Percentiles rank a stretch among this genome's conserved stretches.
phyloP scores from a whole-genome alignment of 2,329 filamentous ascomycete genomes.

The Tothia fuscella region DNA sequence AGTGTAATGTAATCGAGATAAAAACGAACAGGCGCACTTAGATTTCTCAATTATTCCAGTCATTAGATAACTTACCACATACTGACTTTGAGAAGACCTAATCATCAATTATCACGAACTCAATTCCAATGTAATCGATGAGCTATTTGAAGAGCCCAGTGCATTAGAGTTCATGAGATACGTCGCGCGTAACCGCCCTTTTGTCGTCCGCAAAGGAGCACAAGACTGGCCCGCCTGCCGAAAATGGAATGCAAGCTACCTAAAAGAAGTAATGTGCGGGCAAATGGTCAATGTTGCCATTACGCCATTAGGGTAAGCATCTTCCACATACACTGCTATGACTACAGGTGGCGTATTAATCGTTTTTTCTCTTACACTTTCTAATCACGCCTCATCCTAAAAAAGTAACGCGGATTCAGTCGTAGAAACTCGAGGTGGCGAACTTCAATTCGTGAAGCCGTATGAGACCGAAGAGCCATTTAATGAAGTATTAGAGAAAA shows the following conservation, averaged over 20 bases:
- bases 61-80: too few relatives aligned
- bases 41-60: too few relatives aligned
- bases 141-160: constrained; percentile 53
- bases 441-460: constrained; percentile 53
- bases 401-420: constrained; percentile 44
- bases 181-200: constrained; percentile 62
- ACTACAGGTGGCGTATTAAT: too few relatives aligned
- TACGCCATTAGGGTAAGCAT: constrained; percentile 56
- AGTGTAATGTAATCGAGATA: too few relatives aligned
- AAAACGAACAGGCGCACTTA: too few relatives aligned
- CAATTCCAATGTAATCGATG: constrained; percentile 49
- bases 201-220: constrained; percentile 56
- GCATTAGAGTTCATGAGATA: constrained; percentile 71
- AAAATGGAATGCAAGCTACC: constrained; percentile 50
- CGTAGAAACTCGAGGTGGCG: constrained; percentile 47
- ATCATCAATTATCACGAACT: constrained; percentile 51
- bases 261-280: constrained; percentile 43
- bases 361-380: constrained; percentile 15
- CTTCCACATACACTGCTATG: too few relatives aligned
- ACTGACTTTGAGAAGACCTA: constrained; percentile 1
- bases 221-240: constrained; percentile 49
- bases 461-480: constrained; percentile 56
- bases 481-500: constrained; percentile 46
- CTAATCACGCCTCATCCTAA: constrained; percentile 25
- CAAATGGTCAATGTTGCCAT: constrained; percentile 61